Conservation (phyloP, 352 stramenopile species). For the Phytophthora podocarpi region DNA sequence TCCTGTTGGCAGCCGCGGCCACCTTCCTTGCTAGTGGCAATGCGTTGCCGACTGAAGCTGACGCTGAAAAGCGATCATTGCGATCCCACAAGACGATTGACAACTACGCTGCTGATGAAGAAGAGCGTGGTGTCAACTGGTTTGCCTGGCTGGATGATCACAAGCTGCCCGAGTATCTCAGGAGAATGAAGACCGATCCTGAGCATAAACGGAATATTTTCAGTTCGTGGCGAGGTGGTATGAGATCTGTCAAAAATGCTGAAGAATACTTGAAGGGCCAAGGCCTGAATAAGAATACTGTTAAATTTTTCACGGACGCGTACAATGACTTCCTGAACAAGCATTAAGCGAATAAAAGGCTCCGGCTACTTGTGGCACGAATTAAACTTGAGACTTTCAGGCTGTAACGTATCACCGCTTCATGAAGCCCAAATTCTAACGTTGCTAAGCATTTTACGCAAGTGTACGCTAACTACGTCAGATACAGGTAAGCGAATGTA, state of each 20-base stretch:
- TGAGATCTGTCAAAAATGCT: background rate
- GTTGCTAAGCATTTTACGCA: too few species aligned
- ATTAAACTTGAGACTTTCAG: too few species aligned
- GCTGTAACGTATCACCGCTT: too few species aligned
- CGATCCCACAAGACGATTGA: background rate
- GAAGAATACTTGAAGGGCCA: background rate
- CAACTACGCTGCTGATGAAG: background rate
- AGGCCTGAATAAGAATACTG: background rate
- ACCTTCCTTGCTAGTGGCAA: background rate
- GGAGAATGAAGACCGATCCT: background rate
- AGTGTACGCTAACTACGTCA: too few species aligned
- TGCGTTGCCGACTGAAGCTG: background rate
- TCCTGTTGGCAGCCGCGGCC: background rate
- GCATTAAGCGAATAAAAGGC: too few species aligned
- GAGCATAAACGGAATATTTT: background rate
- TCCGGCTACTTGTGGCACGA: too few species aligned
- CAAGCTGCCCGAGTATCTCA: background rate
- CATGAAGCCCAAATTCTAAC: too few species aligned
- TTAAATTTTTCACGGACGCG: background rate
- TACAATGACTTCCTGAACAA: too few species aligned
- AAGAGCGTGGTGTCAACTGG: slow-evolving; percentile 1
- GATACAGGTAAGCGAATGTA: too few species aligned
- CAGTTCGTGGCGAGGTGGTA: background rate
- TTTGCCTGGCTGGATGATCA: too few species aligned
- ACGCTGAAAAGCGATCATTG: background rate